Conservation (phyloP, 495 filamentous ascomycete genomes). For the Peziza echinospora region DNA sequence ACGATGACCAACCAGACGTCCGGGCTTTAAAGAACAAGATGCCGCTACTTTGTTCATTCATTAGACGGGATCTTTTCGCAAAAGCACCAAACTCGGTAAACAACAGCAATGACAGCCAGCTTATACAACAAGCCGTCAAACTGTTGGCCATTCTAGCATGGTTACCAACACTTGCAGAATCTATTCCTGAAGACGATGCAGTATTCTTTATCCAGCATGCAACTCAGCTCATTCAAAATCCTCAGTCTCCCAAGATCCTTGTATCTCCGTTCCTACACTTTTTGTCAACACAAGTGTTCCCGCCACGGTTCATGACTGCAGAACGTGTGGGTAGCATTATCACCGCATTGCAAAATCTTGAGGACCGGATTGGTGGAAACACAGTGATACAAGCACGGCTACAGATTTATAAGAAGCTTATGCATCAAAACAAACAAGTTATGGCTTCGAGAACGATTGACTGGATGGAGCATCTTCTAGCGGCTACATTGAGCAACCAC, state of each 20-base stretch:
- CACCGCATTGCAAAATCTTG: conserved; percentile 43
- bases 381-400: conserved; percentile 53
- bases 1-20: conserved; percentile 50
- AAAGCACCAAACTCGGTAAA: conserved; percentile 27
- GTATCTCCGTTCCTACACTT: conserved; percentile 56
- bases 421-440: conserved; percentile 40
- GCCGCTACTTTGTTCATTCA: conserved; percentile 47
- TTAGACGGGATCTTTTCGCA: conserved; percentile 51
- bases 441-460: conserved; percentile 39
- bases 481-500: conserved; percentile 58
- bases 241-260: conserved; percentile 49
- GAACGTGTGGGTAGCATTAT: conserved; percentile 46
- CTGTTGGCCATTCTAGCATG: conserved; percentile 50
- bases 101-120: conserved; percentile 29
- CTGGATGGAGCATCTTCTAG: conserved; percentile 68
- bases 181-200: conserved; percentile 53
- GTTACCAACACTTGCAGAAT: conserved; percentile 38
- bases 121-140: conserved; percentile 55
- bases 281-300: conserved; percentile 56
- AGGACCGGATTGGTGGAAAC: conserved; percentile 52
- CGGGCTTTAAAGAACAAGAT: conserved; percentile 55
- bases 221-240: conserved; percentile 42
- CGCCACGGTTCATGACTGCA: conserved; percentile 44
- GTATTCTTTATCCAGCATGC: conserved; percentile 59
- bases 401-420: conserved; percentile 49